Evolutionary conservation across 2,329 filamentous ascomycete species (phyloP).

Genomic region (Passalora sequoiae): DNA sequence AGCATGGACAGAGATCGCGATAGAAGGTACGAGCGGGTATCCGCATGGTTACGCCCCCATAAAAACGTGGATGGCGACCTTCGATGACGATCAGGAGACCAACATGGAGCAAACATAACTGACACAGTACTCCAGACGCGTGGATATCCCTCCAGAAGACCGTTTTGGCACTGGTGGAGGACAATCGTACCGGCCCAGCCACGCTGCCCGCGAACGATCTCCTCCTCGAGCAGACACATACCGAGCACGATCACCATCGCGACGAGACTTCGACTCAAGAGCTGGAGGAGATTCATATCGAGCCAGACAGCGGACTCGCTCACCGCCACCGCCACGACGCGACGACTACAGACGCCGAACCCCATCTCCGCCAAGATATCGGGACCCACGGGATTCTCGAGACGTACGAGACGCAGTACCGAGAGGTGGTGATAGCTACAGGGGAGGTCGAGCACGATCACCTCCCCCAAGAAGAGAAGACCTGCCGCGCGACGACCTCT

Average conservation of each 20-base stretch:
- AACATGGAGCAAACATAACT: too few relatives aligned
- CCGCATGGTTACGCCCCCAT: too few relatives aligned
- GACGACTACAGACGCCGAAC: conserved; percentile 32
- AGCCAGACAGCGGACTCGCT: conserved; percentile 29
- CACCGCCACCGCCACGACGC: conserved; percentile 26
- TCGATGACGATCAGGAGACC: too few relatives aligned
- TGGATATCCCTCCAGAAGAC: conserved; percentile 31
- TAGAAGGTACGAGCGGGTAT: too few relatives aligned
- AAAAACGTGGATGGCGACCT: conserved; percentile 7
- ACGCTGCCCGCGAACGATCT: conserved; percentile 27
- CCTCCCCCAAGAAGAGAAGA: conserved; percentile 32
- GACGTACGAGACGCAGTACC: conserved; percentile 21
- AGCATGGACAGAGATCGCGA: conserved; percentile 41
- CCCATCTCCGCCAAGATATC: conserved; percentile 28
- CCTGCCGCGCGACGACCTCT: conserved; percentile 33
- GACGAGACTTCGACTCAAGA: conserved; percentile 35
- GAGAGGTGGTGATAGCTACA: conserved; percentile 33
- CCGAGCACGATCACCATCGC: conserved; percentile 48
- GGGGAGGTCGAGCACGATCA: conserved; percentile 29
- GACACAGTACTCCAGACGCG: too few relatives aligned
- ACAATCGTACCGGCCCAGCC: conserved; percentile 37
- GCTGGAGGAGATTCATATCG: conserved; percentile 29
- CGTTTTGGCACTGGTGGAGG: conserved; percentile 33
- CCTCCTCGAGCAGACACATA: conserved; percentile 33
- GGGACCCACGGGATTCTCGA: conserved; percentile 26